A percentile compares a stretch with the other conserved stretches of the same genome.
Evolutionary conservation across 257 asterid genomes (phyloP).

Genomic region (Cinchona pubescens): DNA sequence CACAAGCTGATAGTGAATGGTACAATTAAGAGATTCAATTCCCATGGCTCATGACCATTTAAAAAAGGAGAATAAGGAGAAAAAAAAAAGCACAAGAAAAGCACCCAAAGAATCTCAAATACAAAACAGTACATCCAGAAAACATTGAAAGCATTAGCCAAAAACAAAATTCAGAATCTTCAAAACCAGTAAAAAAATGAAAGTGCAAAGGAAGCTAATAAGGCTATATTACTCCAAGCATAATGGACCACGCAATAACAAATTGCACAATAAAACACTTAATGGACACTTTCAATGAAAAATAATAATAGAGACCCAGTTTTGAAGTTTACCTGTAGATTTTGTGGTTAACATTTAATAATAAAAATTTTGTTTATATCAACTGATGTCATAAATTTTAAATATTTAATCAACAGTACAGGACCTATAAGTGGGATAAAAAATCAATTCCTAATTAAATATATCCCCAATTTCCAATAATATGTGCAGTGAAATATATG

Average conservation of each 20-base stretch:
- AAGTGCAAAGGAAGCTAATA: not conserved
- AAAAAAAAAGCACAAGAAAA: not conserved
- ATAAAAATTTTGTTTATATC: no score
- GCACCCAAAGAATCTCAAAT: not conserved
- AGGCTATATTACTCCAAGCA: no score
- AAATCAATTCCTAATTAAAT: no score
- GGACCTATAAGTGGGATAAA: no score
- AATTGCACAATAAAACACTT: not conserved
- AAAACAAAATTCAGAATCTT: not conserved
- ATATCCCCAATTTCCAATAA: not conserved
- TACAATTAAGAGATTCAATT: not conserved
- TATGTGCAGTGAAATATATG: constrained; percentile 1
- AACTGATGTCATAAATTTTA: no score
- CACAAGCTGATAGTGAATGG: not conserved
- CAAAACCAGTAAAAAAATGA: not conserved
- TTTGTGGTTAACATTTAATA: no score
- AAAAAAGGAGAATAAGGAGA: no score
- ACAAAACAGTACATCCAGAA: not conserved
- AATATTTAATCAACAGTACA: no score
- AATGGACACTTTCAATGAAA: no score
- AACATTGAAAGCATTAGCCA: not conserved
- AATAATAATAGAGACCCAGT: no score
- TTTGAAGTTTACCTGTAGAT: no score
- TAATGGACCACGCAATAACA: constrained; percentile 5
- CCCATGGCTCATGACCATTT: not conserved